Percentiles rank a stretch among this genome's conserved stretches.
phyloP scores from a whole-genome alignment of 1,284 basidiomycete species.

The Ustilago sp. region DNA sequence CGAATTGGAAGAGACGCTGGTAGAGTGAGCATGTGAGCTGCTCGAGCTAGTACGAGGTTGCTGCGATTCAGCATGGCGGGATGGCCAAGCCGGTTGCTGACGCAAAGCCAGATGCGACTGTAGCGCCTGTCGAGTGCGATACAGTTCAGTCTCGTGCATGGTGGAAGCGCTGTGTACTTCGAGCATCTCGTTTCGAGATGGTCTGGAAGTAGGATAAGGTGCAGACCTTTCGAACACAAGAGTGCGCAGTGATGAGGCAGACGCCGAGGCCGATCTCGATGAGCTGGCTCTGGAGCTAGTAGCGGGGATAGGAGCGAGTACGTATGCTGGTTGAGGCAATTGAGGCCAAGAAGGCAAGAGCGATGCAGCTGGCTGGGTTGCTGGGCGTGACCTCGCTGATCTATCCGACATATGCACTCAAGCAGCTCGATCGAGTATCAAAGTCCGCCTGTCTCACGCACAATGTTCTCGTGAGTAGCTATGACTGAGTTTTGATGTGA shows the following conservation, averaged over 20 bases:
- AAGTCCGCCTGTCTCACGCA: neutral
- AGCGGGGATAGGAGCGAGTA: constrained; percentile 25
- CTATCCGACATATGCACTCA: constrained; percentile 20
- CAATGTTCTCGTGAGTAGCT: constrained; percentile 7
- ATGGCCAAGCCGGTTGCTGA: constrained; percentile 13
- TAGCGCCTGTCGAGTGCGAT: constrained; percentile 34
- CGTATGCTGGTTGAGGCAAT: constrained; percentile 29
- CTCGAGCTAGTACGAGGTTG: constrained; percentile 16
- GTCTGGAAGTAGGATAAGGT: constrained; percentile 28
- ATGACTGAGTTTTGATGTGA: constrained; percentile 2
- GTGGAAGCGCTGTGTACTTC: constrained; percentile 18
- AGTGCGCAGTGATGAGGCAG: constrained; percentile 15
- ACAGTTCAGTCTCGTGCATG: constrained; percentile 33
- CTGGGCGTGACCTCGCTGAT: constrained; percentile 28
- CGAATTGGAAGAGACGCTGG: constrained; percentile 14
- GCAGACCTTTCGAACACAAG: constrained; percentile 19
- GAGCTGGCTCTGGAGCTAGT: constrained; percentile 19
- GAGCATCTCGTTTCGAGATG: constrained; percentile 22
- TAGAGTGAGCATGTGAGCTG: constrained; percentile 12
- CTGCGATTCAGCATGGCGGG: constrained; percentile 11
- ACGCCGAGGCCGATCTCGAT: constrained; percentile 12
- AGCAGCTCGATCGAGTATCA: constrained; percentile 9
- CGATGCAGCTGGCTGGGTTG: constrained; percentile 29
- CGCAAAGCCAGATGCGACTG: constrained; percentile 24
- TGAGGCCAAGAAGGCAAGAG: constrained; percentile 40